These are phyloP conservation scores for Aphanomyces stellatus DNA, from an alignment of 352 stramenopile species.

Conservation along the genomic window DNA sequence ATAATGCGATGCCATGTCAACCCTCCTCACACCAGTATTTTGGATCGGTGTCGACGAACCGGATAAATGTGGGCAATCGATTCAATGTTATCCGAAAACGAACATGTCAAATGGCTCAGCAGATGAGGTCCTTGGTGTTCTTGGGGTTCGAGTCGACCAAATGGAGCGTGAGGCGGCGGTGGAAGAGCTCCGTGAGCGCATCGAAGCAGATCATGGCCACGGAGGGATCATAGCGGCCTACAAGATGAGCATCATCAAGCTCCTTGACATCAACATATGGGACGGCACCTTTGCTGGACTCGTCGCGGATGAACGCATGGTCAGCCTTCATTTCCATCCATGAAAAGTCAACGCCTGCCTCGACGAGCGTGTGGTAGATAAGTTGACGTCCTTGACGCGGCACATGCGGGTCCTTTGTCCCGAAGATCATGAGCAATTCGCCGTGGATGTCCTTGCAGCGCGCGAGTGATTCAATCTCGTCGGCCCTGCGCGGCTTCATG, in stretches of 20 bases:
- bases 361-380: conserved; percentile 14
- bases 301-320: conserved; percentile 19
- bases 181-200: conserved; percentile 5
- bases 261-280: not conserved
- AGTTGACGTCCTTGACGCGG: conserved; percentile 1
- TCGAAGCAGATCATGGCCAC: conserved; percentile 4
- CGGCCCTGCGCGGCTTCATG: not conserved
- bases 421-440: conserved; percentile 19
- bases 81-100: not conserved
- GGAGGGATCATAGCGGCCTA: not conserved
- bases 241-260: not conserved
- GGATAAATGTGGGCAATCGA: not conserved
- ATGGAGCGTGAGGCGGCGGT: not conserved
- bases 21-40: no score
- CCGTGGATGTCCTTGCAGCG: conserved; percentile 1
- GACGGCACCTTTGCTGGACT: not conserved
- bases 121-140: conserved; percentile 5
- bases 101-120: not conserved
- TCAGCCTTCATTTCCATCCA: conserved; percentile 14
- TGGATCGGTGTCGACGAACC: no score
- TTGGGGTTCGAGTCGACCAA: not conserved
- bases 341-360: conserved; percentile 1
- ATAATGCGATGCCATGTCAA: no score
- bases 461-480: conserved; percentile 1
- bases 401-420: conserved; percentile 14